These are phyloP conservation scores for Ochetophila trinervis DNA, from an alignment of 306 rosid genomes.

Conservation along the genomic window DNA sequence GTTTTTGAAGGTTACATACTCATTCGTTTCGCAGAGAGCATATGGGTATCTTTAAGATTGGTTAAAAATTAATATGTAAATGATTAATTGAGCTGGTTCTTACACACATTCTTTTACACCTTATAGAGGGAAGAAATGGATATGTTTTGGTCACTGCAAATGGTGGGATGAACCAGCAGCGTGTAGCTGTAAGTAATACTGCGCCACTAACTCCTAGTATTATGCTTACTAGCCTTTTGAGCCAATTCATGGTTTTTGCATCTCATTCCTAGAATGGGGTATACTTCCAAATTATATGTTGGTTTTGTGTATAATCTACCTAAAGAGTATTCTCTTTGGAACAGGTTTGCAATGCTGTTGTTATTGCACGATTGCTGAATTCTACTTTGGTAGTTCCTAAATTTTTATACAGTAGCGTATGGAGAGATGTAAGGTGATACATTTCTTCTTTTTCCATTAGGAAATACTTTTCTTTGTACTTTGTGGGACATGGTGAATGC, in stretches of 20 bases:
- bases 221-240: not conserved
- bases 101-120: conserved; percentile 25
- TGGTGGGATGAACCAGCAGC: conserved; percentile 97
- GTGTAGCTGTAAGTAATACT: conserved; percentile 83
- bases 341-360: conserved; percentile 92
- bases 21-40: conserved; percentile 14
- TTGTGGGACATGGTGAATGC: not conserved
- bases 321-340: conserved; percentile 25
- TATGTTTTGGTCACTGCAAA: conserved; percentile 90
- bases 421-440: conserved; percentile 88
- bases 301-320: not conserved
- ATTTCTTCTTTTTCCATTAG: conserved; percentile 19
- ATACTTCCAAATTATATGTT: not conserved
- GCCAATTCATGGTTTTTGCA: conserved; percentile 15
- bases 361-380: conserved; percentile 76
- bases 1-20: conserved; percentile 1
- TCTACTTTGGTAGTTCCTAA: conserved; percentile 83
- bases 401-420: conserved; percentile 85
- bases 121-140: conserved; percentile 72
- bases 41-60: conserved; percentile 4
- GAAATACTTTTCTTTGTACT: conserved; percentile 8
- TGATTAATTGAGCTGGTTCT: conserved; percentile 22
- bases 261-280: conserved; percentile 1
- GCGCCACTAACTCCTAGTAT: conserved; percentile 14
- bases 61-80: not conserved